Conservation (phyloP, 2,329 filamentous ascomycete species). For the Aspergillus carbonarius region DNA sequence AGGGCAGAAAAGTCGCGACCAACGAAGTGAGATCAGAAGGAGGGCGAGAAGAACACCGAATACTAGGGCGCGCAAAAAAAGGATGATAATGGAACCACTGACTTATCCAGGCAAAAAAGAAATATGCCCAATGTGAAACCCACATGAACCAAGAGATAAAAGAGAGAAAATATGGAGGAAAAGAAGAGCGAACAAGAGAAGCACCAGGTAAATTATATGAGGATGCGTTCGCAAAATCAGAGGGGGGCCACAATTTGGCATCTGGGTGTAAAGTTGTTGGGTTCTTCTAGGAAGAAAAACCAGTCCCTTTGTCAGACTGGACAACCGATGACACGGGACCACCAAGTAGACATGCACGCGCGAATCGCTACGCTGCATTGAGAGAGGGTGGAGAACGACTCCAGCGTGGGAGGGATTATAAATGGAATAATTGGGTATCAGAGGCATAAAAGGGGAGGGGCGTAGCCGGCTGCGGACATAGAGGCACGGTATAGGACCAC, state of each 20-base stretch:
- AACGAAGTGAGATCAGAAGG: neutral
- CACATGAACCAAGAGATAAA: neutral
- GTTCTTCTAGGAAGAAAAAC: neutral
- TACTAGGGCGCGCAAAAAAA: neutral
- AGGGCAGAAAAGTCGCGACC: neutral
- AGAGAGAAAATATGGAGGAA: neutral
- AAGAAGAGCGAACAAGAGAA: neutral
- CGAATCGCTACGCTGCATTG: neutral
- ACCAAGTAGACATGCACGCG: neutral
- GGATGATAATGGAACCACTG: neutral
- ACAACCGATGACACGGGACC: neutral
- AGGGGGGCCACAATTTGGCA: no score
- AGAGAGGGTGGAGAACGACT: constrained; percentile 1
- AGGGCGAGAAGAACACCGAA: neutral
- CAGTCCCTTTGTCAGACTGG: neutral
- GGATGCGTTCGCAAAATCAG: neutral
- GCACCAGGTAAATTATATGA: neutral
- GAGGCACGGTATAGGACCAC: neutral
- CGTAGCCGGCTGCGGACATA: neutral
- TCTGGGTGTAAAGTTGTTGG: neutral
- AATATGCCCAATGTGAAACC: neutral
- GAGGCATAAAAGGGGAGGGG: neutral
- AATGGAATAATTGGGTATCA: constrained; percentile 1
- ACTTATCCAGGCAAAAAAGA: neutral
- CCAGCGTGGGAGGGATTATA: neutral